phyloP scores from a whole-genome alignment of 2,329 filamentous ascomycete species.

The Sporothrix globosa region DNA sequence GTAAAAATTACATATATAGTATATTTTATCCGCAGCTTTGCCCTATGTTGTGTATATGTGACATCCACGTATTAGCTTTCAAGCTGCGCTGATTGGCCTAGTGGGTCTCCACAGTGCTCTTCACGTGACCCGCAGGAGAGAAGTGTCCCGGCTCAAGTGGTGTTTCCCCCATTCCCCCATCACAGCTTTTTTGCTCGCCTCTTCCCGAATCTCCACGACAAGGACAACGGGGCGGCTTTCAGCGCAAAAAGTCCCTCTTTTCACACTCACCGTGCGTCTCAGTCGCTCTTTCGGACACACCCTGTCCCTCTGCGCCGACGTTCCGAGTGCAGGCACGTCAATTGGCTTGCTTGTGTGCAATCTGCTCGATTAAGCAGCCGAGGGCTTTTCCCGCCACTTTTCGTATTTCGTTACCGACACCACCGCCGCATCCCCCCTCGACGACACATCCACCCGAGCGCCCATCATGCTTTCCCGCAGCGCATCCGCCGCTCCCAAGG shows the following conservation, averaged over 20 bases:
- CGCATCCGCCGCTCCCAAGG: constrained; percentile 33
- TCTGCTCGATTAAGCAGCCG: constrained; percentile 31
- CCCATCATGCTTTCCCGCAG: constrained; percentile 34
- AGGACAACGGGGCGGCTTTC: constrained; percentile 26
- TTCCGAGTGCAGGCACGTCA: neutral
- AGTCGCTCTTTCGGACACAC: neutral
- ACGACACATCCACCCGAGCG: neutral
- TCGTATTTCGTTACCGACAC: neutral
- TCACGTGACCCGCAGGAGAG: constrained; percentile 33
- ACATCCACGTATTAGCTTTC: constrained; percentile 36
- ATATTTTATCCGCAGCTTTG: neutral
- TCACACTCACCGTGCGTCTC: constrained; percentile 1
- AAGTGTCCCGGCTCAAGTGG: constrained; percentile 31
- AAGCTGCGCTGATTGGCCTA: constrained; percentile 33
- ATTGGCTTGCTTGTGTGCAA: constrained; percentile 9
- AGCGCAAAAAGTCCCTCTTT: constrained; percentile 5
- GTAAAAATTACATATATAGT: neutral
- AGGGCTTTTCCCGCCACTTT: constrained; percentile 7
- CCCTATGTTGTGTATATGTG: neutral
- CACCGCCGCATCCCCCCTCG: neutral
- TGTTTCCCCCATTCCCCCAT: constrained; percentile 20
- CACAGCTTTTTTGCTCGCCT: constrained; percentile 34
- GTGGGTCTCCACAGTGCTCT: neutral
- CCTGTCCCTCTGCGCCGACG: neutral
- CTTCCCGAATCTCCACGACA: constrained; percentile 34